Evolutionary conservation across 768 basidiomycete species (phyloP), one percentile per base, ranked within the genome.

Genomic region (Trametes elegans): DNA sequence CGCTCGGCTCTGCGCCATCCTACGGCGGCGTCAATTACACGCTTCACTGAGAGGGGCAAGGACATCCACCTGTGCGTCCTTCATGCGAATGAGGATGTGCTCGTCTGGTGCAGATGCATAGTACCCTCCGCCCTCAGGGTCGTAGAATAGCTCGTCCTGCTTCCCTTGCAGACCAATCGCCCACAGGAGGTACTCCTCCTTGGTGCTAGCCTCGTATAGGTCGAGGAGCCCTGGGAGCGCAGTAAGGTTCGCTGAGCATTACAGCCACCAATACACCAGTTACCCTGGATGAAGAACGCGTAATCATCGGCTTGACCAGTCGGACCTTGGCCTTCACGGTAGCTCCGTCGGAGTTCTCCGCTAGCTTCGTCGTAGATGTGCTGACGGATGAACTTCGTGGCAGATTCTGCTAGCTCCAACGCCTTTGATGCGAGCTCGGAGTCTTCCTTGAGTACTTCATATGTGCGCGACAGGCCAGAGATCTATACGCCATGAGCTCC

Each of bases 251-350:
- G 24, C 6, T 19, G 40, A 36, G 13, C 14, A 27, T 14, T 19
- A 3, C 1, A 11, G 14, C 13, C 24, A 13, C 13, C 24, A 13
- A 5, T 14, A 40, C 13, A 21, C 39, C 64, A n/a, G 14, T 13
- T 65, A 60, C 74, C 59, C 63, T 71, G 73, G n/a, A 63, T 64
- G 49, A 66, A 45, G 62, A 66, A 66, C 5, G 73, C 74, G 56
- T 75, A 76, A 57, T 76, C 74, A 48, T 76, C 74, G 1, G 72
- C 70, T 56, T 73, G 72, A 0, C 68, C 74, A 3, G 58, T 52
- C 3, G 73, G 73, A 3, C 73, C 74, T 26, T 65, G 66, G 5
- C 73, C 73, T 29, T 74, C 65, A 23, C 74, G 61, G 57, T 66
- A 74, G 54, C 68, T 71, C 40, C 74, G 54, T 16, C 61, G 39